These are phyloP conservation scores for Quercus variabilis DNA, from an alignment of 306 rosid species.

Conservation along the genomic window DNA sequence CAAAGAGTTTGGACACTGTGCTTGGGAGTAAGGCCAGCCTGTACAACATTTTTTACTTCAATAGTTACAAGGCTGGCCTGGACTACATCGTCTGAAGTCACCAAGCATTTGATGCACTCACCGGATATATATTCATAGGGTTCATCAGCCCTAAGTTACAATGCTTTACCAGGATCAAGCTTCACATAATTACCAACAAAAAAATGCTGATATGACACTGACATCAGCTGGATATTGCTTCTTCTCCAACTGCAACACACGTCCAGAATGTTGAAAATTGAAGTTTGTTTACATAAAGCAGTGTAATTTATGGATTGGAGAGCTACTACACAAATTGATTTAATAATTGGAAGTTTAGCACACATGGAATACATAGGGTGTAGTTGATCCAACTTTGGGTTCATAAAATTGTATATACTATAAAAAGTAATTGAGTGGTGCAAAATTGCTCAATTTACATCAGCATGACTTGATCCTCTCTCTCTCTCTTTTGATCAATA, in stretches of 20 bases:
- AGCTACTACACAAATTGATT: neutral
- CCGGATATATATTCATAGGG: conserved; percentile 83
- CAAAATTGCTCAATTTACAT: neutral
- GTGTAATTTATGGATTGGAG: neutral
- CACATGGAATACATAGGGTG: neutral
- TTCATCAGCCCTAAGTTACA: conserved; percentile 71
- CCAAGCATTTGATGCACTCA: conserved; percentile 86
- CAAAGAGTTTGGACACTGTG: conserved; percentile 78
- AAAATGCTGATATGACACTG: conserved; percentile 78
- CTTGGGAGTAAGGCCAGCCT: conserved; percentile 95
- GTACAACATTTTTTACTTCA: conserved; percentile 50
- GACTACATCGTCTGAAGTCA: conserved; percentile 90
- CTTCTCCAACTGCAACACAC: conserved; percentile 57
- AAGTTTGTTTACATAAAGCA: neutral
- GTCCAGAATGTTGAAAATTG: neutral
- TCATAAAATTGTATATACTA: neutral
- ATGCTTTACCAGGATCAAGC: conserved; percentile 83
- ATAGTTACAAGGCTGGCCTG: conserved; percentile 25
- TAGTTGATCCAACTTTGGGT: neutral
- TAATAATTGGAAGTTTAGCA: neutral
- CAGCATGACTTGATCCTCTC: neutral
- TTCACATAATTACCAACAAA: conserved; percentile 65
- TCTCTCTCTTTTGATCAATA: neutral
- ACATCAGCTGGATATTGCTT: conserved; percentile 79
- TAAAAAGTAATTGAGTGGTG: neutral